Base-by-base conservation (phyloP, 352 stramenopile species). In the Phytophthora sp. region DNA sequence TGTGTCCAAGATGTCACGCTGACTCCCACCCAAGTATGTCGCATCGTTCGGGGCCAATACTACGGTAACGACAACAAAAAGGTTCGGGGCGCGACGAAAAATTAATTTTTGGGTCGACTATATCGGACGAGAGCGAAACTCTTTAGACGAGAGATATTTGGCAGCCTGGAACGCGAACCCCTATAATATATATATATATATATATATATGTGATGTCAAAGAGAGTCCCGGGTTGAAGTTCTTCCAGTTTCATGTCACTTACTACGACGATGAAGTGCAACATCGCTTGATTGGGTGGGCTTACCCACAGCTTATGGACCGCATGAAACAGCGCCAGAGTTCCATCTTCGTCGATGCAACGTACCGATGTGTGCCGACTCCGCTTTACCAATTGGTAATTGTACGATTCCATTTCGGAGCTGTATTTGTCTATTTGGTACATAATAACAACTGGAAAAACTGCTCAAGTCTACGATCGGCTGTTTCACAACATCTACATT, bases 181-280 rank as follows among this genome's bases (percentile, higher is more conserved):
- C 16, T n/a, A n/a, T n/a, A n/a, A n/a, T n/a, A n/a, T n/a, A n/a
- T n/a, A n/a, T n/a, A n/a, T n/a, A n/a, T n/a, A n/a, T n/a, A n/a
- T n/a, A n/a, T n/a, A n/a, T n/a, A n/a, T 56, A 42, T 18, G 31
- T 13, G 31, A 38, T 13, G 31, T 38, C 8, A 38, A 38, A 4
- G 5, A 18, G 3, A 38, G 23, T 11, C 16, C 31, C 0, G 56
- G 44, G 4, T 38, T 38, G 31, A 65, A 65, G 7, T 45, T 57
- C 16, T 57, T 64, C 15, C 31, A 47, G 45, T 65, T 65, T 16
- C 57, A 58, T 7, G 26, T 65, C 7, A 58, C 57, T 4, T 53
- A 58, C 23, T 65, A 58, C n/a, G 57, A 58, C 36, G 26, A 46
- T 1, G 57, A 58, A 26, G 57, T 58, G 5, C 15, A 38, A 7